Conservation (phyloP, 306 rosid genomes). For the Vigna reflexopilosa region DNA sequence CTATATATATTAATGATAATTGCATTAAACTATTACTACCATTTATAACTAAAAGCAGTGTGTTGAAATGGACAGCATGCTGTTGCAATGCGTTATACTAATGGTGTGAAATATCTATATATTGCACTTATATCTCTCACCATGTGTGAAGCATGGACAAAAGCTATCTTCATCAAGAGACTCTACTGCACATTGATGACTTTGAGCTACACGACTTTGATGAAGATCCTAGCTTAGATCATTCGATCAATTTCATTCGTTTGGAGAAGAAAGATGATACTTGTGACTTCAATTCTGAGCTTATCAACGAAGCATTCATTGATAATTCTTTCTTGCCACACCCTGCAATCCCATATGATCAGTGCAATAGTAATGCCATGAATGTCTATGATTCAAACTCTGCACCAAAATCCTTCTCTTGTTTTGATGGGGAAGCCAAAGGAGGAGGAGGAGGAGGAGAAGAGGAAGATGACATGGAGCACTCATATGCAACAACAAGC, state of each 20-base stretch:
- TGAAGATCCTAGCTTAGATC: conserved; percentile 59
- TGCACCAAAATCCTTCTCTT: conserved; percentile 47
- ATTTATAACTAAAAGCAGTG: neutral
- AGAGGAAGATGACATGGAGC: conserved; percentile 52
- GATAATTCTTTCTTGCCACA: conserved; percentile 40
- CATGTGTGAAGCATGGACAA: conserved; percentile 28
- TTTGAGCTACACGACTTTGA: conserved; percentile 62
- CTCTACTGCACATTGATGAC: conserved; percentile 38
- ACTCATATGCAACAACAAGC: conserved; percentile 53
- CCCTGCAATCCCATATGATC: conserved; percentile 32
- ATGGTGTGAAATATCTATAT: conserved; percentile 12
- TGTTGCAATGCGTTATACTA: neutral
- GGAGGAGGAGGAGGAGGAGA: conserved; percentile 6
- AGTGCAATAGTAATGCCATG: conserved; percentile 12
- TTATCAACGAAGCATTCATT: conserved; percentile 47
- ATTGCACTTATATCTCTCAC: conserved; percentile 3
- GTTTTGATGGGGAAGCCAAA: conserved; percentile 51
- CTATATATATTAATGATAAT: neutral
- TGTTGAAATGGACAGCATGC: neutral
- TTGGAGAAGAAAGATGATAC: conserved; percentile 54
- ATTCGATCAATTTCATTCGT: conserved; percentile 54
- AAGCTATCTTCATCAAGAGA: conserved; percentile 45
- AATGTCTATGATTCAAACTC: conserved; percentile 48
- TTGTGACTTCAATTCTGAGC: conserved; percentile 51
- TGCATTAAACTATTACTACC: neutral